Conservation (phyloP, 495 filamentous ascomycete genomes). For the Hypoxylon cercidicola region DNA sequence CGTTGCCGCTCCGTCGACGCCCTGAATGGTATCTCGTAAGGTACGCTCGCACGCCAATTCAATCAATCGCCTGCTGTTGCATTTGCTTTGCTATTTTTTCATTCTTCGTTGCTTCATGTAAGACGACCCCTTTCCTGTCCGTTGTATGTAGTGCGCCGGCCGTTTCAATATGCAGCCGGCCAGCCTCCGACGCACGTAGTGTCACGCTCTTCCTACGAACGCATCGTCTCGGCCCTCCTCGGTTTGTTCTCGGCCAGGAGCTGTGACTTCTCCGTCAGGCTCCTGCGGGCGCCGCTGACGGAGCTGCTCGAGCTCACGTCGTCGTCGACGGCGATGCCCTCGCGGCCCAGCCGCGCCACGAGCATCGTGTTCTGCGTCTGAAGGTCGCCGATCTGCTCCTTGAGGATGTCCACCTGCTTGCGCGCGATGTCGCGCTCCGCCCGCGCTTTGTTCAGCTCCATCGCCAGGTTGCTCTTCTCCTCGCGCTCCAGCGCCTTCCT, state of each 20-base stretch:
- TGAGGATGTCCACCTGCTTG: slow-evolving; percentile 70
- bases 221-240: not conserved
- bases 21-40: too few relatives aligned
- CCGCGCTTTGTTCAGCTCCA: slow-evolving; percentile 63
- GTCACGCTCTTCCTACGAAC: not conserved
- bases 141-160: too few relatives aligned
- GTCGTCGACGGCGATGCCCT: slow-evolving; percentile 39
- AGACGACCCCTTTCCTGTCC: too few relatives aligned
- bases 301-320: not conserved
- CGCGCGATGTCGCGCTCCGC: slow-evolving; percentile 66
- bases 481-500: slow-evolving; percentile 66
- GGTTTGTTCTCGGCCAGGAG: not conserved
- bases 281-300: slow-evolving; percentile 9
- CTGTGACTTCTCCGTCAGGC: slow-evolving; percentile 22
- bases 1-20: too few relatives aligned
- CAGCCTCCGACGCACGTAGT: too few relatives aligned
- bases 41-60: too few relatives aligned
- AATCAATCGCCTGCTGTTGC: too few relatives aligned
- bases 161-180: too few relatives aligned
- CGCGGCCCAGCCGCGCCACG: slow-evolving; percentile 61
- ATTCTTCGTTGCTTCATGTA: too few relatives aligned
- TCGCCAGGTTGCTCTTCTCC: slow-evolving; percentile 55
- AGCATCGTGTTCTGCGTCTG: slow-evolving; percentile 73
- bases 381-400: slow-evolving; percentile 69
- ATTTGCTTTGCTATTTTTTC: too few relatives aligned